Conservation (phyloP, 2,329 filamentous ascomycete species). For the Fusarium anguioides region DNA sequence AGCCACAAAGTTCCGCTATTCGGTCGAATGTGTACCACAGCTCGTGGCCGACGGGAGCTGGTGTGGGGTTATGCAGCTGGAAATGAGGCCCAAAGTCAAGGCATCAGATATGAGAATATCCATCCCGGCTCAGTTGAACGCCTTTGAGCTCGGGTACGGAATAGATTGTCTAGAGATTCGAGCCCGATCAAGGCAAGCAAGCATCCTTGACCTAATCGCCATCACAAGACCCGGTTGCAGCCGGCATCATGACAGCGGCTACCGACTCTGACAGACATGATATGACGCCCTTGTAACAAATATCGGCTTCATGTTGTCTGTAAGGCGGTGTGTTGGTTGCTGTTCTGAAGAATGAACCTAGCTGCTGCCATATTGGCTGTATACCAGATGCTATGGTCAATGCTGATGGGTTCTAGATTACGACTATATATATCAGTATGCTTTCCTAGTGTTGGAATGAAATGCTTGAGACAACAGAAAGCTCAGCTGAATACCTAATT, state of each 20-base stretch:
- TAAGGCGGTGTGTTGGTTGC: constrained; percentile 30
- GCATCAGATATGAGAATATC: constrained; percentile 7
- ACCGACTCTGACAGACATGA: constrained; percentile 25
- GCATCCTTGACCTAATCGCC: constrained; percentile 29
- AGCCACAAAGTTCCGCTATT: constrained; percentile 30
- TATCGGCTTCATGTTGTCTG: constrained; percentile 5
- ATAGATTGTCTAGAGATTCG: not conserved
- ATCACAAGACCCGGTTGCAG: constrained; percentile 39
- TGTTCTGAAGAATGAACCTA: constrained; percentile 7
- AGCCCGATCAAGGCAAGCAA: constrained; percentile 36
- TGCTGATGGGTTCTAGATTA: constrained; percentile 3
- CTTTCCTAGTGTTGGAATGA: constrained; percentile 3
- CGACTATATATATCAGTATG: constrained; percentile 35
- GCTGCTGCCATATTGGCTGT: constrained; percentile 10
- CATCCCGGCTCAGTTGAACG: constrained; percentile 18
- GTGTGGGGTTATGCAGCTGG: constrained; percentile 14
- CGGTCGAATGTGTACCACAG: constrained; percentile 18
- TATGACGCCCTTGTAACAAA: constrained; percentile 15
- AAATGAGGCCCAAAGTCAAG: constrained; percentile 33
- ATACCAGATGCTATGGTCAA: not conserved
- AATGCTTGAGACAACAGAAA: not conserved
- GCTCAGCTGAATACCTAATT: not conserved
- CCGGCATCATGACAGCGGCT: constrained; percentile 31
- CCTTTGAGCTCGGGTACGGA: constrained; percentile 26
- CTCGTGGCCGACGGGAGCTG: constrained; percentile 7